Evolutionary conservation across 495 filamentous ascomycete genomes (phyloP).

Genomic region (Tuber magnatum): DNA sequence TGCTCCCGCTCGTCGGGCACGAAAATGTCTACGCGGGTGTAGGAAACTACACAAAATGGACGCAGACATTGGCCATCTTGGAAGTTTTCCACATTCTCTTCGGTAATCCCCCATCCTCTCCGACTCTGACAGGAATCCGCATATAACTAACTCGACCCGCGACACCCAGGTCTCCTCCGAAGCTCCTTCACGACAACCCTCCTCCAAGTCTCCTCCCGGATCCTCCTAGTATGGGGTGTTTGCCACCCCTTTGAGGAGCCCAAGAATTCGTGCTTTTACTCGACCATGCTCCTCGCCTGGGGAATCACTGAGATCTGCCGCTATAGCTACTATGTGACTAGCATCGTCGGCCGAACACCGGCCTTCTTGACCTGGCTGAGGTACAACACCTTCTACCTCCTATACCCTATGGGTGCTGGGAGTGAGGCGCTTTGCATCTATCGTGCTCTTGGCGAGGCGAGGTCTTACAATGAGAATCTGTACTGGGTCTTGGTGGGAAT

Average conservation of each 20-base stretch:
- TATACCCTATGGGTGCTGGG: constrained; percentile 84
- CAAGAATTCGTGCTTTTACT: constrained; percentile 50
- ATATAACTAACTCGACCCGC: background rate
- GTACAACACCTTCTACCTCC: constrained; percentile 86
- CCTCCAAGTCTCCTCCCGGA: constrained; percentile 78
- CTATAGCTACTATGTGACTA: constrained; percentile 78
- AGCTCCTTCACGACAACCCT: constrained; percentile 74
- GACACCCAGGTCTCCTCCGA: constrained; percentile 62
- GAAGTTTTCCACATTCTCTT: constrained; percentile 73
- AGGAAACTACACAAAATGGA: constrained; percentile 62
- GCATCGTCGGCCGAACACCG: constrained; percentile 56
- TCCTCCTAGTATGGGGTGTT: constrained; percentile 79
- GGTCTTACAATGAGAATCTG: constrained; percentile 47
- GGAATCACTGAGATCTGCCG: constrained; percentile 76
- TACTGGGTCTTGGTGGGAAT: constrained; percentile 56
- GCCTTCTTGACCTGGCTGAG: constrained; percentile 68
- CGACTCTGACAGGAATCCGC: background rate
- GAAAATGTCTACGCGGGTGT: constrained; percentile 48
- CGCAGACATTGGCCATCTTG: constrained; percentile 72
- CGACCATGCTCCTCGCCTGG: constrained; percentile 74
- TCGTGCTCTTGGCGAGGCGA: constrained; percentile 55
- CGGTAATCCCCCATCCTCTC: constrained; percentile 47
- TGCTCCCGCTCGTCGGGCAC: constrained; percentile 51
- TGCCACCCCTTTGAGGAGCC: constrained; percentile 59
- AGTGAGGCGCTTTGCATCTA: constrained; percentile 77